Evolutionary conservation across 1,139 yeast species (phyloP).

Genomic region (Yamadazyma membranifaciens): DNA sequence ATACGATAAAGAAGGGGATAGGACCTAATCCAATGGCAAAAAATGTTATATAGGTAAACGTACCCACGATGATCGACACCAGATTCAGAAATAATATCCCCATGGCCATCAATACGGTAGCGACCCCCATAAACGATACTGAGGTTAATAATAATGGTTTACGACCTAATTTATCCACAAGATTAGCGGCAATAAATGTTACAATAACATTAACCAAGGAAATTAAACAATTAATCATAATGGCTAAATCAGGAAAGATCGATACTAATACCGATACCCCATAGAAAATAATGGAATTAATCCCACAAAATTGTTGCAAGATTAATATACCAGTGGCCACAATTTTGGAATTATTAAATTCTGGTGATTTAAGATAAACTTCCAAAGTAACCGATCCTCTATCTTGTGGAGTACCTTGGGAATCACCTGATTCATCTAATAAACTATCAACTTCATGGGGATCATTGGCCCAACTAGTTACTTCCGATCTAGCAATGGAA

Average conservation of each 20-base stretch:
- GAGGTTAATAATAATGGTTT: slow-evolving; percentile 64
- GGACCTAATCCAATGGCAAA: slow-evolving; percentile 96
- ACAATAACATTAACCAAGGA: slow-evolving; percentile 70
- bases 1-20: slow-evolving; percentile 84
- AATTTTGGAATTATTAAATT: slow-evolving; percentile 55
- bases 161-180: slow-evolving; percentile 75
- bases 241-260: slow-evolving; percentile 68
- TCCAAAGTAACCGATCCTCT: slow-evolving; percentile 24
- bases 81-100: slow-evolving; percentile 59
- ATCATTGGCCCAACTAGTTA: slow-evolving; percentile 31
- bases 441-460: slow-evolving; percentile 18
- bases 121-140: slow-evolving; percentile 65
- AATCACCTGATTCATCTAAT: slow-evolving; percentile 8
- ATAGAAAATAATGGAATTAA: slow-evolving; percentile 86
- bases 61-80: slow-evolving; percentile 58
- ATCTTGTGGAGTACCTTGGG: background rate
- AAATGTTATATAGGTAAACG: slow-evolving; percentile 71
- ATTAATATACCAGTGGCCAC: slow-evolving; percentile 74
- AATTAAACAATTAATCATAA: slow-evolving; percentile 68
- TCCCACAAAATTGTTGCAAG: slow-evolving; percentile 92
- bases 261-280: slow-evolving; percentile 80
- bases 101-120: slow-evolving; percentile 60
- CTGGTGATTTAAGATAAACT: slow-evolving; percentile 50
- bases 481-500: slow-evolving; percentile 35
- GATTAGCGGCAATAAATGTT: slow-evolving; percentile 68